These are phyloP conservation scores for Phytophthora kernoviae DNA, from an alignment of 352 stramenopile genomes.

Conservation along the genomic window DNA sequence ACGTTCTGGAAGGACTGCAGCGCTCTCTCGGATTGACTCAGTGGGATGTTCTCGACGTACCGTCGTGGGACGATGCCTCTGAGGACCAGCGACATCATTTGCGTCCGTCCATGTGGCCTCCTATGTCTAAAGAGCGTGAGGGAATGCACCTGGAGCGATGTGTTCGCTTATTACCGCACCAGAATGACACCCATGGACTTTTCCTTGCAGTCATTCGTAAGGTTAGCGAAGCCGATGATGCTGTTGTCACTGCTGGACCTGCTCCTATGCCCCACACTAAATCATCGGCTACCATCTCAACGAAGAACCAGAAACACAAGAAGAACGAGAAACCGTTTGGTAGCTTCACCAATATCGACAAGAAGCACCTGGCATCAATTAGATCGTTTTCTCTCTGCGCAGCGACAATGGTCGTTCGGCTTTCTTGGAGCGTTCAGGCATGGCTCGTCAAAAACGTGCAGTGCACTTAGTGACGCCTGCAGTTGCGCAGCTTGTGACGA, in stretches of 20 bases:
- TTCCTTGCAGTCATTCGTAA: conserved; percentile 97
- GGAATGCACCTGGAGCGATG: conserved; percentile 90
- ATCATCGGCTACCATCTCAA: conserved; percentile 8
- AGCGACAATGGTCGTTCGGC: conserved; percentile 16
- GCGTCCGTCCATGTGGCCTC: conserved; percentile 86
- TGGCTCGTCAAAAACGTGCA: conserved; percentile 65
- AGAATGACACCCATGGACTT: conserved; percentile 98
- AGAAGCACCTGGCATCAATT: conserved; percentile 42
- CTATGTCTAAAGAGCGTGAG: conserved; percentile 50
- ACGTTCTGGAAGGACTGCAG: conserved; percentile 39
- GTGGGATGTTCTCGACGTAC: conserved; percentile 72
- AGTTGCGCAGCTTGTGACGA: conserved; percentile 53
- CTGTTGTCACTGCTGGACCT: conserved; percentile 41
- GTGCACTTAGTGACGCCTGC: conserved; percentile 69
- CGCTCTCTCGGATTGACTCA: conserved; percentile 44
- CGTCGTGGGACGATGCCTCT: conserved; percentile 55
- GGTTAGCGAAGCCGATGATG: conserved; percentile 26
- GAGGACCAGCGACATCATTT: conserved; percentile 61
- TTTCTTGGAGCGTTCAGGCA: conserved; percentile 69
- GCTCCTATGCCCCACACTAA: conserved; percentile 27
- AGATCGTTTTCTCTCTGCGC: conserved; percentile 48
- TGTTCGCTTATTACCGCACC: conserved; percentile 95
- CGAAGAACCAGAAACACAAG: conserved; percentile 54
- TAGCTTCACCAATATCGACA: conserved; percentile 54
- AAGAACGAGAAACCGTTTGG: conserved; percentile 72